Percentiles rank a stretch among this genome's conserved stretches.
phyloP scores from a whole-genome alignment of 2,329 filamentous ascomycete species.

The Colletotrichum ledebouriae region DNA sequence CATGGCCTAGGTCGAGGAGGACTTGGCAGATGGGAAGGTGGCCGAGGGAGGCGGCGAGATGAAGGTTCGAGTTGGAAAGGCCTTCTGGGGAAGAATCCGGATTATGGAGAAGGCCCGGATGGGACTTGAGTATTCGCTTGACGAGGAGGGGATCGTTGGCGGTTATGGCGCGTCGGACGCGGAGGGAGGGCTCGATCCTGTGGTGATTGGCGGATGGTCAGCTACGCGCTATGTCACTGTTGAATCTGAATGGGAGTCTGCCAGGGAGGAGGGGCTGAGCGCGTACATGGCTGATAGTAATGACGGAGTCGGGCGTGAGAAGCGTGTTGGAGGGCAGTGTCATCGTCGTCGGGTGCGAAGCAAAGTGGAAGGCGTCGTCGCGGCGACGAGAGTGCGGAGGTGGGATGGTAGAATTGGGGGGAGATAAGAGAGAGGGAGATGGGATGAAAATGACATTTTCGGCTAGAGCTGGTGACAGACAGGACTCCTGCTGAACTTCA shows the following conservation, averaged over 20 bases:
- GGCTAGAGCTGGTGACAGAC: conserved; percentile 26
- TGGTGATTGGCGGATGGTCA: conserved; percentile 2
- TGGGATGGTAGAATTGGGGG: background rate
- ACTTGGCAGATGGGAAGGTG: conserved; percentile 76
- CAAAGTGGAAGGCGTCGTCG: conserved; percentile 2
- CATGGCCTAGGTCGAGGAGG: conserved; percentile 81
- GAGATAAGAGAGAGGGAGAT: background rate
- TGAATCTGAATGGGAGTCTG: background rate
- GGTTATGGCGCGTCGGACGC: conserved; percentile 85
- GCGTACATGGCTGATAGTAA: conserved; percentile 5
- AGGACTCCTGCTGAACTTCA: conserved; percentile 30
- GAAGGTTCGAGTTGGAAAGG: conserved; percentile 86
- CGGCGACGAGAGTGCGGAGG: background rate
- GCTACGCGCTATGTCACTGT: conserved; percentile 10
- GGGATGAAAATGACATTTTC: conserved; percentile 26
- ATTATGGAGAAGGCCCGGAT: conserved; percentile 80
- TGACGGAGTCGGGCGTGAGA: background rate
- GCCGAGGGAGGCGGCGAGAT: conserved; percentile 82
- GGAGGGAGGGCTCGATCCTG: conserved; percentile 83
- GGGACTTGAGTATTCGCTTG: conserved; percentile 79
- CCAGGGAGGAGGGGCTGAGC: background rate
- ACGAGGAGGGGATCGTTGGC: conserved; percentile 80
- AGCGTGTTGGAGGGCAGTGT: background rate
- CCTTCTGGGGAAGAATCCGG: conserved; percentile 77
- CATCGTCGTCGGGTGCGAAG: no score